Percentiles rank a stretch among this genome's conserved stretches.
phyloP scores from a whole-genome alignment of 208 protist species.

The Vickermania ingenoplastis region DNA sequence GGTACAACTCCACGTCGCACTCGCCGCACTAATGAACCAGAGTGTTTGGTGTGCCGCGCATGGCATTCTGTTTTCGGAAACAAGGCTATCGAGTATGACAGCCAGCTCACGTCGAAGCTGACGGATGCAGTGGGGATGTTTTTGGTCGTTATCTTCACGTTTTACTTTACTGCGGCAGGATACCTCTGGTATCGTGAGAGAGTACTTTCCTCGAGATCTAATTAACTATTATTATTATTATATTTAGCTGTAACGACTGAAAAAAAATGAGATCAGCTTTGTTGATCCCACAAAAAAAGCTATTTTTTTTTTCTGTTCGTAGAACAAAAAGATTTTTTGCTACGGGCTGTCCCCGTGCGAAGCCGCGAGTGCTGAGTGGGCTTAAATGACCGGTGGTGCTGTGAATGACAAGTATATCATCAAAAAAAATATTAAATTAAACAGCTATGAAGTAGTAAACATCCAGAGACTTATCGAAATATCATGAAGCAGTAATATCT shows the following conservation, averaged over 20 bases:
- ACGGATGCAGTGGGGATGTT: slow-evolving; percentile 27
- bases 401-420: too few species aligned
- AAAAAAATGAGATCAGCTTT: neutral
- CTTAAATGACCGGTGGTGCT: too few species aligned
- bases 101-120: slow-evolving; percentile 2
- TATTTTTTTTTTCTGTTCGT: neutral
- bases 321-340: too few species aligned
- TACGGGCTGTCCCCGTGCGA: too few species aligned
- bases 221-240: slow-evolving; percentile 5
- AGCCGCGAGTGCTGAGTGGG: too few species aligned
- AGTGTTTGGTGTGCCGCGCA: neutral
- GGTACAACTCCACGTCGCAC: neutral
- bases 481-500: too few species aligned
- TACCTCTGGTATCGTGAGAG: slow-evolving; percentile 21
- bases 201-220: slow-evolving; percentile 2
- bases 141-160: slow-evolving; percentile 18
- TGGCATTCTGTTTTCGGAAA: slow-evolving; percentile 6
- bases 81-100: slow-evolving; percentile 1
- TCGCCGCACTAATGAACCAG: slow-evolving; percentile 1
- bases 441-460: too few species aligned
- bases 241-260: neutral
- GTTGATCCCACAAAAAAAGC: neutral
- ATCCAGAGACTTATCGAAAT: too few species aligned
- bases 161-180: slow-evolving; percentile 30
- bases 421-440: too few species aligned